These are phyloP conservation scores for Eucalyptus victrix DNA, from an alignment of 345 rosid genomes.

Conservation along the genomic window DNA sequence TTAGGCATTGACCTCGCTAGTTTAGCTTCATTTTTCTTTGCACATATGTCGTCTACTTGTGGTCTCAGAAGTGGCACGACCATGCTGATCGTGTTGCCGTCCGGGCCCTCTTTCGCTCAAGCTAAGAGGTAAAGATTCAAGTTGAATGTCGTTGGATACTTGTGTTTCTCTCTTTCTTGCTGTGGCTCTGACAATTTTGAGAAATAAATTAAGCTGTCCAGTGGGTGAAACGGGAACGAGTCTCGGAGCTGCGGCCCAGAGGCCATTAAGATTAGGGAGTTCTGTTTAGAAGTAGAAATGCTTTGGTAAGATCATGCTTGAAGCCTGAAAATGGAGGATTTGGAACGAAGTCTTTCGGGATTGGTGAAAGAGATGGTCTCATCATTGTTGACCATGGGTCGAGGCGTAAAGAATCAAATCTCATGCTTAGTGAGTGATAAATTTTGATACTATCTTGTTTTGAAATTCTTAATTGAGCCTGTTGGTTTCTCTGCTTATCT, in stretches of 20 bases:
- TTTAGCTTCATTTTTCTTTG: not conserved
- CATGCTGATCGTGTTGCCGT: not conserved
- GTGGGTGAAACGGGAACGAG: not conserved
- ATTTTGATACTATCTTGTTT: not conserved
- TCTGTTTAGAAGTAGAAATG: not conserved
- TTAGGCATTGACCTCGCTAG: not conserved
- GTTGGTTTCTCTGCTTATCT: not conserved
- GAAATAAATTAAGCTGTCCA: not conserved
- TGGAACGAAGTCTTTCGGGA: not conserved
- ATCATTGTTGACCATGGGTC: constrained; percentile 95
- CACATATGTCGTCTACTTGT: not conserved
- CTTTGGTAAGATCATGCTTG: constrained; percentile 5
- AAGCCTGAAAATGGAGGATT: constrained; percentile 12
- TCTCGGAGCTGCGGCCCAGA: not conserved
- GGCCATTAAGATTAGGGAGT: constrained; percentile 1
- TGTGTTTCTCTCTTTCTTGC: not conserved
- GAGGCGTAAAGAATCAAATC: constrained; percentile 77
- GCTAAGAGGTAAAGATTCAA: not conserved
- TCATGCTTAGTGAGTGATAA: constrained; percentile 56
- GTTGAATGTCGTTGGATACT: not conserved
- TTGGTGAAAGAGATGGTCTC: constrained; percentile 54
- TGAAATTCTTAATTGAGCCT: not conserved
- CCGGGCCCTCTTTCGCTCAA: not conserved
- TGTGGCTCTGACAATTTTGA: not conserved
- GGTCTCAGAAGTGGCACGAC: not conserved